These are phyloP conservation scores for Rhodosporidiobolus sp. DNA, from an alignment of 768 basidiomycete genomes.

Conservation along the genomic window DNA sequence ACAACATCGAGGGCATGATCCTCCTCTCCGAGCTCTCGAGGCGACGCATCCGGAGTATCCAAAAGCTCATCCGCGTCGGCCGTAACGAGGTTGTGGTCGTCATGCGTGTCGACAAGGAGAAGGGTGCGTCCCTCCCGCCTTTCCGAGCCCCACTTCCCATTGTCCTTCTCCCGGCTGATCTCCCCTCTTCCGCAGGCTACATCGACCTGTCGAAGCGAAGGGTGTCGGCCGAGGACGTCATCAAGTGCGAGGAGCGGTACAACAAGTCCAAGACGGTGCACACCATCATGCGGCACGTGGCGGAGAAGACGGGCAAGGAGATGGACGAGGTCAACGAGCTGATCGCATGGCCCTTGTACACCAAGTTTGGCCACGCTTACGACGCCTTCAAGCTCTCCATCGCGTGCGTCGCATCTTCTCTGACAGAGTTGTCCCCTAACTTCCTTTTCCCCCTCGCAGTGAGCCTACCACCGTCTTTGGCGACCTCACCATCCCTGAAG, in stretches of 20 bases:
- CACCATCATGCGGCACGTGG: constrained; percentile 77
- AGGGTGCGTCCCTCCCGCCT: constrained; percentile 60
- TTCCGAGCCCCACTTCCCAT: not conserved
- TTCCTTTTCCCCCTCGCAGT: constrained; percentile 48
- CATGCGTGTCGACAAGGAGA: constrained; percentile 96
- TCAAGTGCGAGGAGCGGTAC: constrained; percentile 97
- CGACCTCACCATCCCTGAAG: constrained; percentile 57
- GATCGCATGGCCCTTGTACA: constrained; percentile 87
- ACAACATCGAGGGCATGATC: constrained; percentile 99
- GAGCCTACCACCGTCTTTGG: constrained; percentile 79
- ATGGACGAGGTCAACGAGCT: constrained; percentile 84
- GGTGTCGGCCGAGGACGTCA: constrained; percentile 95
- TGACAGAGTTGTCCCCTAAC: no score
- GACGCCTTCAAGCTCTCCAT: constrained; percentile 97
- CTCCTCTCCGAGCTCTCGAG: constrained; percentile 95
- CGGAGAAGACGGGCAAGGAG: constrained; percentile 51
- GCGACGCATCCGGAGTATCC: constrained; percentile 92
- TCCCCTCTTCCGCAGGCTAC: constrained; percentile 63
- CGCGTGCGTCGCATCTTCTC: constrained; percentile 59
- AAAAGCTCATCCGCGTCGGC: constrained; percentile 95
- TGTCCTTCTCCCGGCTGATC: not conserved
- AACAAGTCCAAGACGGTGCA: constrained; percentile 97
- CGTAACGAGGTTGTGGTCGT: constrained; percentile 98
- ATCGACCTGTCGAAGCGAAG: constrained; percentile 98
- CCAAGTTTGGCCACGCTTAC: constrained; percentile 89